These are phyloP conservation scores for Aspergillus sp. DNA, from an alignment of 2,329 filamentous ascomycete genomes.

Conservation along the genomic window DNA sequence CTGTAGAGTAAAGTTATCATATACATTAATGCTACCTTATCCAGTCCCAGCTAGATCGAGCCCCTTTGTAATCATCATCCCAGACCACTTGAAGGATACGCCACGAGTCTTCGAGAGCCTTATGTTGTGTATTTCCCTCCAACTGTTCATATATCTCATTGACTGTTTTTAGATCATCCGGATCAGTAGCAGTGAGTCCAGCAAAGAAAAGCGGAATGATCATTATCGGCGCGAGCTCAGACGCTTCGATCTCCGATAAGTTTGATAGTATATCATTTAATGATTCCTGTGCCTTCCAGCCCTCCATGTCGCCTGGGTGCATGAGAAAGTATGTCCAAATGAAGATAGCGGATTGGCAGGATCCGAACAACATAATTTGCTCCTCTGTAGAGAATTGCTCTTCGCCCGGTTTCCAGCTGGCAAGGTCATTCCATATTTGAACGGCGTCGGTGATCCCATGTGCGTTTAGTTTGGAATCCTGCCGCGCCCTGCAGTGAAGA, in stretches of 20 bases:
- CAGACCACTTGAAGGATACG: not conserved
- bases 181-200: not conserved
- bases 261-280: not conserved
- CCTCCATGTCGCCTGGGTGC: not conserved
- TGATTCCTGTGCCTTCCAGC: not conserved
- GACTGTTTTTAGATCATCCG: not conserved
- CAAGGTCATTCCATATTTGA: slow-evolving; percentile 3
- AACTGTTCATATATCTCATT: not conserved
- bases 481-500: not conserved
- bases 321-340: slow-evolving; percentile 1
- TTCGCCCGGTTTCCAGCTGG: not conserved
- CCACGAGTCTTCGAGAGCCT: not conserved
- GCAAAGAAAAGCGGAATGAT: slow-evolving; percentile 3
- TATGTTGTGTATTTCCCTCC: not conserved
- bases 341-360: not conserved
- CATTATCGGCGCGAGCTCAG: not conserved
- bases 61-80: not conserved
- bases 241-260: not conserved
- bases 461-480: not conserved
- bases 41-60: not conserved
- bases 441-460: not conserved
- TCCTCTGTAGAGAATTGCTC: not conserved
- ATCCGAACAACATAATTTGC: not conserved
- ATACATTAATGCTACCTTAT: not conserved
- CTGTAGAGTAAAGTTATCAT: too few species aligned